These are phyloP conservation scores for Sugiyamaella chiloensis DNA, from an alignment of 805 yeast genomes.

Conservation along the genomic window DNA sequence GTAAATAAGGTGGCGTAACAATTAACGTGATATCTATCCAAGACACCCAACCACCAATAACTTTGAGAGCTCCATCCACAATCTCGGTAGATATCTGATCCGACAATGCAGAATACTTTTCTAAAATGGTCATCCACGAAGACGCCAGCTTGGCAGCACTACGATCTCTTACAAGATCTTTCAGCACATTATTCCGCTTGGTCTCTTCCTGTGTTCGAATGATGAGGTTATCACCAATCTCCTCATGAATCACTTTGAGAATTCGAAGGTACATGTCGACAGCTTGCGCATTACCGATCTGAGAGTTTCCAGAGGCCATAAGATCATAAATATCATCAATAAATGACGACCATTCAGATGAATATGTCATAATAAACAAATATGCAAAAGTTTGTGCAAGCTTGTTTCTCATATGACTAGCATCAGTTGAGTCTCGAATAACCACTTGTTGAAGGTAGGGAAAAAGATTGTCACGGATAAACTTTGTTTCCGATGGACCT, in stretches of 20 bases:
- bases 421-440: slow-evolving; percentile 29
- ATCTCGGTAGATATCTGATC: slow-evolving; percentile 41
- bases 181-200: slow-evolving; percentile 66
- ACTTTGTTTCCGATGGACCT: slow-evolving; percentile 43
- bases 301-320: slow-evolving; percentile 29
- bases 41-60: slow-evolving; percentile 80
- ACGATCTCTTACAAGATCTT: slow-evolving; percentile 74
- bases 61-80: slow-evolving; percentile 54
- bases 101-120: slow-evolving; percentile 29
- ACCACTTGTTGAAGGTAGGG: slow-evolving; percentile 39
- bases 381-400: slow-evolving; percentile 54
- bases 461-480: slow-evolving; percentile 49
- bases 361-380: slow-evolving; percentile 49
- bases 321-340: slow-evolving; percentile 48
- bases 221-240: slow-evolving; percentile 89
- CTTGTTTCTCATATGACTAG: slow-evolving; percentile 51
- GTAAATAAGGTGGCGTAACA: slow-evolving; percentile 56
- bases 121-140: slow-evolving; percentile 64
- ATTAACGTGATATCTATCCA: slow-evolving; percentile 88
- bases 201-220: slow-evolving; percentile 56
- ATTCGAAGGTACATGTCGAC: slow-evolving; percentile 74
- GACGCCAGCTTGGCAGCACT: slow-evolving; percentile 66
- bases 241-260: slow-evolving; percentile 73
- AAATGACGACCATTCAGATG: slow-evolving; percentile 48
- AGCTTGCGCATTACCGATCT: slow-evolving; percentile 41